Percentiles rank a stretch among this genome's conserved stretches.
Evolutionary conservation across 192 early-diverging fungal genomes (phyloP).

Genomic region (Phlyctochytrium planicorne): DNA sequence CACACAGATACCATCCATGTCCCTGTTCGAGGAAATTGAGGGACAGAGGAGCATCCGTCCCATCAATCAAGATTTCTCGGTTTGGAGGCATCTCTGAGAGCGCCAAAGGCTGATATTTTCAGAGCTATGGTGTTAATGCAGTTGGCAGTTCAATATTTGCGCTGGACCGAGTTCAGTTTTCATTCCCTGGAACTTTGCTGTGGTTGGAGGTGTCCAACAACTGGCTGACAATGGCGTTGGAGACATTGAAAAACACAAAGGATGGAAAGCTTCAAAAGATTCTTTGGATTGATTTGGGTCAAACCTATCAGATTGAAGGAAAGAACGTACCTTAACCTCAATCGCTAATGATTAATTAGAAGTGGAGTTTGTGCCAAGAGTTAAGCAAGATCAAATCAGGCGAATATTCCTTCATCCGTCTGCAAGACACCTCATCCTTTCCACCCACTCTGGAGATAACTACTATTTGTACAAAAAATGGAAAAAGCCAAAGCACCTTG

Average conservation of each 20-base stretch:
- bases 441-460: conserved; percentile 86
- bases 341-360: conserved; percentile 43
- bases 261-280: conserved; percentile 36
- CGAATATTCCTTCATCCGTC: conserved; percentile 84
- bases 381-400: conserved; percentile 60
- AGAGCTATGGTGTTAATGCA: too few species aligned
- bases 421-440: conserved; percentile 84
- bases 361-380: conserved; percentile 66
- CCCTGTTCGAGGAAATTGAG: too few species aligned
- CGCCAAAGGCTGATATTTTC: too few species aligned
- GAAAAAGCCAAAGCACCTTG: conserved; percentile 77
- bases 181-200: conserved; percentile 72
- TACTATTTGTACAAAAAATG: conserved; percentile 87
- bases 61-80: too few species aligned
- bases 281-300: conserved; percentile 86
- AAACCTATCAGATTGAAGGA: conserved; percentile 78
- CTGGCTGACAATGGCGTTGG: conserved; percentile 77
- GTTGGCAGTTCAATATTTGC: conserved; percentile 68
- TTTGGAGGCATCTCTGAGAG: too few species aligned
- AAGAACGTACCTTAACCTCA: neutral
- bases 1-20: too few species aligned
- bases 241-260: conserved; percentile 44
- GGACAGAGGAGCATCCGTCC: too few species aligned
- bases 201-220: conserved; percentile 81
- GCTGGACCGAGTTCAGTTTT: conserved; percentile 87